Percentiles rank a stretch among this genome's conserved stretches.
Evolutionary conservation across 2,329 filamentous ascomycete genomes (phyloP).

Genomic region (Cladosporium sp.): DNA sequence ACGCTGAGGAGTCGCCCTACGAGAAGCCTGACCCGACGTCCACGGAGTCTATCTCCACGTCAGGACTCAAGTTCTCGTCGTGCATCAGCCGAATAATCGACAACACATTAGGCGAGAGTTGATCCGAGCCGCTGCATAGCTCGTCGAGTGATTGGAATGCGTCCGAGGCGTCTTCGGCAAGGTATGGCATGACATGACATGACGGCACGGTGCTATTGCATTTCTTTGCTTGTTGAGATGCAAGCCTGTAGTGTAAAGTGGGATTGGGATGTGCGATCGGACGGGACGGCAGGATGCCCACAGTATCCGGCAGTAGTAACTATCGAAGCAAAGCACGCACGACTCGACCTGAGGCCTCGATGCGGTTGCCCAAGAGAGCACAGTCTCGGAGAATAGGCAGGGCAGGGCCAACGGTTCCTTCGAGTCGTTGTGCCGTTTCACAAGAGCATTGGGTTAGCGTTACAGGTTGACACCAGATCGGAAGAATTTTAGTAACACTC

Average conservation of each 20-base stretch:
- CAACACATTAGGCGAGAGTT: neutral
- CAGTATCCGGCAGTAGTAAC: neutral
- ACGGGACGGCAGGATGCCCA: neutral
- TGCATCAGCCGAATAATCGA: neutral
- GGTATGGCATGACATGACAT: neutral
- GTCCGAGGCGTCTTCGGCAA: neutral
- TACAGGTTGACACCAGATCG: conserved; percentile 1
- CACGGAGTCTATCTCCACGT: neutral
- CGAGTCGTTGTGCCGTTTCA: neutral
- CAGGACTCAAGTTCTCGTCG: neutral
- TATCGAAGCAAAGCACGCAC: neutral
- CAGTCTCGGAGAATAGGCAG: neutral
- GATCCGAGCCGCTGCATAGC: neutral
- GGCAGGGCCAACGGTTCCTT: neutral
- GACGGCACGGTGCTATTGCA: neutral
- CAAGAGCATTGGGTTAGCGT: conserved; percentile 1
- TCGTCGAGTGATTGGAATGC: neutral
- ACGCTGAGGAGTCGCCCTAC: neutral
- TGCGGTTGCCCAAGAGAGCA: neutral
- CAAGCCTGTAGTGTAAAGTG: neutral
- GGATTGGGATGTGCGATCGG: neutral
- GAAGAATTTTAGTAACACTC: neutral
- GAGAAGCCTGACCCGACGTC: neutral
- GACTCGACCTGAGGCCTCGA: neutral
- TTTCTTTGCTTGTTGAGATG: neutral